These are phyloP conservation scores for Xylaria flabelliformis DNA, from an alignment of 495 filamentous ascomycete species.

Conservation along the genomic window DNA sequence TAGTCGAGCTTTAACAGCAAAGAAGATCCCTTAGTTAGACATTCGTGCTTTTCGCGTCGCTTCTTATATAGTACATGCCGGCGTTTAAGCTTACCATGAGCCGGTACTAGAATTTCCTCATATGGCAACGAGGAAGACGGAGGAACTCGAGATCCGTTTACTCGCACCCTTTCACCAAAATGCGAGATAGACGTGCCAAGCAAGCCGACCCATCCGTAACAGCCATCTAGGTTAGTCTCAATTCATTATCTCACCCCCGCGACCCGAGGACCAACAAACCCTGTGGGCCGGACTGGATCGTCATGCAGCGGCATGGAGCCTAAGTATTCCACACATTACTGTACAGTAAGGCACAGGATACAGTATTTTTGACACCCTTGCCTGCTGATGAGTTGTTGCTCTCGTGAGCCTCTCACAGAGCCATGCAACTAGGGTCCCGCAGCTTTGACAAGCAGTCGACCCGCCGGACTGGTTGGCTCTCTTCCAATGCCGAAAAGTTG, in stretches of 20 bases:
- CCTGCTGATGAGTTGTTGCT: neutral
- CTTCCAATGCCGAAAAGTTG: neutral
- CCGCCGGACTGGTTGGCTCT: constrained; percentile 17
- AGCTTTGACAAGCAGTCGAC: constrained; percentile 4
- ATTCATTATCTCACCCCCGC: neutral
- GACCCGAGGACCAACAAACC: neutral
- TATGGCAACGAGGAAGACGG: neutral
- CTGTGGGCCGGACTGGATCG: neutral
- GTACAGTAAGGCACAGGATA: too few species aligned
- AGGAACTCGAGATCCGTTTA: constrained; percentile 5
- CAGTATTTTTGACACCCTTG: neutral
- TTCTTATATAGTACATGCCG: neutral
- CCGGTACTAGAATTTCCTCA: neutral
- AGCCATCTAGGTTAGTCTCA: neutral
- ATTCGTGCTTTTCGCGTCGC: neutral
- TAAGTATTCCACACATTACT: too few species aligned
- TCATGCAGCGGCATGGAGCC: neutral
- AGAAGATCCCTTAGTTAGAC: neutral
- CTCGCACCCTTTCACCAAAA: neutral
- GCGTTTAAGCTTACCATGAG: neutral
- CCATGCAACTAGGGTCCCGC: constrained; percentile 16
- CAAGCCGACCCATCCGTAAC: neutral
- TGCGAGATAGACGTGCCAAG: neutral
- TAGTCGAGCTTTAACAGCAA: neutral
- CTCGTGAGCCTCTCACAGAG: constrained; percentile 4